Evolutionary conservation across 805 yeast species (phyloP), one percentile per base, ranked within the genome.

Genomic region (Myxozyma udenii): DNA sequence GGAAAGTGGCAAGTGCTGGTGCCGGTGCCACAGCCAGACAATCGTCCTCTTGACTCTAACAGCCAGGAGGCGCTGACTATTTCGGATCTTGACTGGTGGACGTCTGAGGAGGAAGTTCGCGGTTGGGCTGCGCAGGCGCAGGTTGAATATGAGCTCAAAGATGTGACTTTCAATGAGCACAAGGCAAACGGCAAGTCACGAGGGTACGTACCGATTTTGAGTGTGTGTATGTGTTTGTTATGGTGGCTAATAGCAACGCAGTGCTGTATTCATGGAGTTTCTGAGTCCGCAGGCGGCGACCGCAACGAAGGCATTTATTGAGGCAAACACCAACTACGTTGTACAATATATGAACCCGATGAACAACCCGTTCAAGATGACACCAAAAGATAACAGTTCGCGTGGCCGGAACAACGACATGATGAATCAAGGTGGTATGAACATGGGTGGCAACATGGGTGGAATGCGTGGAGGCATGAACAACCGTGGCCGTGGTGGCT

Each of bases 111-210:
- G 18, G 62, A 59, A 5, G 62, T 56, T 16, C 60, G 62, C 2
- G 62, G 62, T 3, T 59, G 62, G 62, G 53, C 61, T 2, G 62
- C 52, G 22, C 45, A 37, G 23, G 58, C 58, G 6, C 35, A 37
- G n/a, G 50, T 44, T 21, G 62, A 59, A 30, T 53, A 50, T 36
- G 61, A 59, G 39, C 23, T 59, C 21, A 53, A 51, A 33, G 62
- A 58, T 14, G 51, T 59, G 11, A 58, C 62, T 18, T 59, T 59
- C 28, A 53, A 55, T 39, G 62, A 59, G 40, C 62, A 59, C 42
- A 59, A 59, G 38, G 59, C 61, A n/a, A 59, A 59, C 47, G 62
- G 62, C 41, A 59, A 59, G 33, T 59, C 62, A 12, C 25, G 58
- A 32, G 62, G 62, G 53, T 55, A 28, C 7, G 61, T 41, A 11